Conservation (phyloP, 2,329 filamentous ascomycete genomes). For the Endothia cerciana region DNA sequence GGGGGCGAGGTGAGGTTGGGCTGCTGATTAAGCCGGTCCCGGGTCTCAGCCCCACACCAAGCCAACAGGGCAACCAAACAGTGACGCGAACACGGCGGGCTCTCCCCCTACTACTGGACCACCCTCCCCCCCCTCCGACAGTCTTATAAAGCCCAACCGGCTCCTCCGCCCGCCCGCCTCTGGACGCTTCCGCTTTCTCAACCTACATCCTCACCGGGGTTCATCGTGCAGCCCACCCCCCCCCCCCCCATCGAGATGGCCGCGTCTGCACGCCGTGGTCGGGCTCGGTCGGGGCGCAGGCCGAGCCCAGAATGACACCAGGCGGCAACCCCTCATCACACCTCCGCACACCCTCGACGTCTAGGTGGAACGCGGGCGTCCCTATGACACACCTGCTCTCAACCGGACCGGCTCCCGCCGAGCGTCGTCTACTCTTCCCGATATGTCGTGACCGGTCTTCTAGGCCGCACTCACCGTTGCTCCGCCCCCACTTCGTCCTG, state of each 20-base stretch:
- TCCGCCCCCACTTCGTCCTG: constrained; percentile 37
- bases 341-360: not conserved
- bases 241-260: not conserved
- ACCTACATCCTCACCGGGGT: not conserved
- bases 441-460: not conserved
- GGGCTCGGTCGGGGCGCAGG: not conserved
- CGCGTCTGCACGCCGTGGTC: not conserved
- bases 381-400: not conserved
- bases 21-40: constrained; percentile 3
- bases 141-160: not conserved
- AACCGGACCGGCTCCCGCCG: not conserved
- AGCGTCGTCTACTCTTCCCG: not conserved
- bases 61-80: not conserved
- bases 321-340: not conserved
- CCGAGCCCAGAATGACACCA: not conserved
- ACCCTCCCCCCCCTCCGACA: not conserved
- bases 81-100: not conserved
- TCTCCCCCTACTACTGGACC: not conserved
- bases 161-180: not conserved
- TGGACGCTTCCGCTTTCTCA: not conserved
- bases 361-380: not conserved
- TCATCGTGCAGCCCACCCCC: not conserved
- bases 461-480: not conserved
- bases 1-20: not conserved
- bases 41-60: no score